Percentiles rank a stretch among this genome's conserved stretches.
Conservation (phyloP, 805 yeast species). For the Ascoidea asiatica region DNA sequence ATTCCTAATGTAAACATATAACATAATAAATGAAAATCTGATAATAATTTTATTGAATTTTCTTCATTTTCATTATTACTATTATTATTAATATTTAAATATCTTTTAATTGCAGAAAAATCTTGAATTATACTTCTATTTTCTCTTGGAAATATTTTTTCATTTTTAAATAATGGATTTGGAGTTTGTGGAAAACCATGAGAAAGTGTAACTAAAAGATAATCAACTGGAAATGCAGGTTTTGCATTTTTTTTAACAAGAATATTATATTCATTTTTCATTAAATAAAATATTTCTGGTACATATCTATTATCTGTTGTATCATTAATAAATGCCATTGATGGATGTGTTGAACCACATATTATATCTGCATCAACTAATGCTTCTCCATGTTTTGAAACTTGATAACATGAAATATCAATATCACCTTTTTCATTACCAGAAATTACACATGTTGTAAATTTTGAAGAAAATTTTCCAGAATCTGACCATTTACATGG, state of each 20-base stretch:
- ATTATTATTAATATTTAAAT: conserved; percentile 23
- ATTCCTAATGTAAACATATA: conserved; percentile 46
- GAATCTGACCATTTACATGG: conserved; percentile 46
- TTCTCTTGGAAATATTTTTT: conserved; percentile 54
- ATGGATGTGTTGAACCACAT: conserved; percentile 81
- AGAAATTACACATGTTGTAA: conserved; percentile 83
- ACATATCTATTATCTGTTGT: conserved; percentile 70
- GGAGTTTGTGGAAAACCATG: conserved; percentile 80
- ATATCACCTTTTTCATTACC: conserved; percentile 87
- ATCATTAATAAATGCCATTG: conserved; percentile 67
- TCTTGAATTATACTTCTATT: conserved; percentile 70
- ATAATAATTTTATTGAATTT: conserved; percentile 21
- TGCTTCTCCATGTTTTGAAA: conserved; percentile 76
- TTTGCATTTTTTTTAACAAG: conserved; percentile 81
- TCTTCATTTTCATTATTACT: conserved; percentile 13
- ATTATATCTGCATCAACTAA: conserved; percentile 77
- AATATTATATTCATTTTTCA: conserved; percentile 75
- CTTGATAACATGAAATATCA: conserved; percentile 85
- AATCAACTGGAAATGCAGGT: conserved; percentile 91
- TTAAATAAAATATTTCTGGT: conserved; percentile 84
- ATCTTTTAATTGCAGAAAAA: conserved; percentile 35
- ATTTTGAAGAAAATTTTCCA: conserved; percentile 71
- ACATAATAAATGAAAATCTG: conserved; percentile 69
- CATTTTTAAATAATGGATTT: conserved; percentile 33
- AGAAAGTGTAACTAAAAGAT: conserved; percentile 69